Base-by-base conservation (phyloP, 306 rosid species). In the Cucumis hystrix region DNA sequence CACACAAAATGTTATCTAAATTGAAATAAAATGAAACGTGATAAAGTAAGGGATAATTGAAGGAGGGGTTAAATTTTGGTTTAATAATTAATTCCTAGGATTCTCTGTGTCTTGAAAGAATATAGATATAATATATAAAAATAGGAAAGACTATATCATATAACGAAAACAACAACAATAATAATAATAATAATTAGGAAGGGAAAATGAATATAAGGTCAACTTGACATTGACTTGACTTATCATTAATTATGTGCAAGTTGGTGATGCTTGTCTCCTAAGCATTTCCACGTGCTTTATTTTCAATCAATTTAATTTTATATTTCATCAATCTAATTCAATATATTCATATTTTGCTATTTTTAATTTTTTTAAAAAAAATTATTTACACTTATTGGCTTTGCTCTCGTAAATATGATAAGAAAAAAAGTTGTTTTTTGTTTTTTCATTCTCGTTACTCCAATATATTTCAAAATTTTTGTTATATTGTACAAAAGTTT, bases 281-380 rank as follows among this genome's bases (percentile, higher is more conserved):
- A 7, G 76, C 76, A 70, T 41, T 23, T 47, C 37, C 76, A 70
- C 76, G 59, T 70, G 76, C 40, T 70, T 70, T 49, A 47, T 70
- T 70, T 4, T 67, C 39, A 70, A 69, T 69, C 5, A 68, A 68
- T 41, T 18, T 41, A 68, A 11, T 69, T 45, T 55, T 28, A 28
- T 28, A 3, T 28, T 28, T 1, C 30, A n/a, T n/a, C n/a, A n/a
- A n/a, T n/a, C n/a, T n/a, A n/a, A n/a, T n/a, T n/a, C n/a, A 17
- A 16, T 54, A 54, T 17, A 16, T 17, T 16, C 33, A 4, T 15
- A 39, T 39, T 7, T 40, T n/a, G n/a, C n/a, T n/a, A n/a, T n/a
- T 1, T 35, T 18, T 14, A 18, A 2, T 3, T 18, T 17, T 6
- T 58, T n/a, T 58, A 51, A 51, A 51, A 5, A 1, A 5, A 52